These are phyloP conservation scores for Xylaria digitata DNA, from an alignment of 2,329 filamentous ascomycete species.

Conservation along the genomic window DNA sequence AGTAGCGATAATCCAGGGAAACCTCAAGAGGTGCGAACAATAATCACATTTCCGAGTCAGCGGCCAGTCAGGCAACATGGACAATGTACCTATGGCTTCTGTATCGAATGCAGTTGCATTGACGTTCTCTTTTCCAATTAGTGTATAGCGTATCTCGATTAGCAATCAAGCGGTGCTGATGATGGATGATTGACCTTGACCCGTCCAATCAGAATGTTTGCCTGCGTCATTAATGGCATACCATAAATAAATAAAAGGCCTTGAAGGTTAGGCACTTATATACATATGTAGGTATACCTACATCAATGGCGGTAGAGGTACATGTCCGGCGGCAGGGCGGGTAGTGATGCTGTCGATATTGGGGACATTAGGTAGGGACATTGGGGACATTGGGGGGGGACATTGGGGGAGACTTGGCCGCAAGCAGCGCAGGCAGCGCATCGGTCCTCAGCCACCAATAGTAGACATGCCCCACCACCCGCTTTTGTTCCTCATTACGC, in stretches of 20 bases:
- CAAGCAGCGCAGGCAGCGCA: slow-evolving; percentile 10
- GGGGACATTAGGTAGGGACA: too few species aligned
- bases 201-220: background rate
- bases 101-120: background rate
- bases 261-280: too few species aligned
- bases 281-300: too few species aligned
- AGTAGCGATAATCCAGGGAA: too few species aligned
- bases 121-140: background rate
- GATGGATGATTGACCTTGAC: background rate
- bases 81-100: background rate
- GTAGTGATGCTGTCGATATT: background rate
- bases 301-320: too few species aligned
- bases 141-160: background rate
- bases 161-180: background rate
- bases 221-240: too few species aligned
- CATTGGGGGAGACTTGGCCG: slow-evolving; percentile 8
- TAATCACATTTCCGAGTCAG: too few species aligned
- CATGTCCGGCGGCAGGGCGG: background rate
- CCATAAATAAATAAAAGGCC: too few species aligned
- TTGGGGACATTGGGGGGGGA: background rate
- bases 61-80: too few species aligned
- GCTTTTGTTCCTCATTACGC: slow-evolving; percentile 8
- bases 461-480: slow-evolving; percentile 20
- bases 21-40: too few species aligned
- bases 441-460: slow-evolving; percentile 32